A percentile compares a stretch with the other conserved stretches of the same genome.
These are phyloP conservation scores for Yamadazyma sp. DNA, from an alignment of 805 yeast genomes.

Conservation along the genomic window DNA sequence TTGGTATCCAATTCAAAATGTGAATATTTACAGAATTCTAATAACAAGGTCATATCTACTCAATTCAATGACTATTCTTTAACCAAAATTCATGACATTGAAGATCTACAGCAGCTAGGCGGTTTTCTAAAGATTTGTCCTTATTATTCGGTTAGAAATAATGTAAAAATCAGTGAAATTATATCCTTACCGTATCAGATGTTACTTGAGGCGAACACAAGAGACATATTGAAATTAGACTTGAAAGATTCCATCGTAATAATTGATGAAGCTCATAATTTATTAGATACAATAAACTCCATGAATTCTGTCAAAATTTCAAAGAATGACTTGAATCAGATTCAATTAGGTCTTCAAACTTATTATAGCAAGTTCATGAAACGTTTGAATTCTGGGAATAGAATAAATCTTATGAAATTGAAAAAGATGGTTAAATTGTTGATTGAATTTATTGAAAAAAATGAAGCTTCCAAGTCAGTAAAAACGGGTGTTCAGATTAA, in stretches of 20 bases:
- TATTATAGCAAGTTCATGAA: slow-evolving; percentile 62
- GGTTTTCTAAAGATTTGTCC: slow-evolving; percentile 63
- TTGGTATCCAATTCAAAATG: slow-evolving; percentile 46
- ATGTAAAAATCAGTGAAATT: slow-evolving; percentile 61
- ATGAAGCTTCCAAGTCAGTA: slow-evolving; percentile 24
- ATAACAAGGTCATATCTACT: slow-evolving; percentile 17
- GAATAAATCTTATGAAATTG: slow-evolving; percentile 65
- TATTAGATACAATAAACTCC: slow-evolving; percentile 70
- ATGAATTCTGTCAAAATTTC: slow-evolving; percentile 64
- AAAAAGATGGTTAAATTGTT: slow-evolving; percentile 54
- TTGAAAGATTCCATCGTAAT: slow-evolving; percentile 66
- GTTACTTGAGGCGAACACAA: slow-evolving; percentile 56
- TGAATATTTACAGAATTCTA: slow-evolving; percentile 18
- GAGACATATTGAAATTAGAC: slow-evolving; percentile 57
- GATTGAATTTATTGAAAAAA: slow-evolving; percentile 41
- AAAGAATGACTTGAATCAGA: slow-evolving; percentile 41
- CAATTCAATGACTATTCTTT: slow-evolving; percentile 55
- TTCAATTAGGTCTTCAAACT: slow-evolving; percentile 46
- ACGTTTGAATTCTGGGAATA: slow-evolving; percentile 66
- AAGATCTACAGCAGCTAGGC: slow-evolving; percentile 69
- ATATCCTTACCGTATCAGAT: slow-evolving; percentile 85
- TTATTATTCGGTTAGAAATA: slow-evolving; percentile 68
- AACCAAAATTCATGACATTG: slow-evolving; percentile 68
- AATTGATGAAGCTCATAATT: slow-evolving; percentile 91
- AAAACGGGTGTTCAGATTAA: slow-evolving; percentile 54